Evolutionary conservation across 331 rosid genomes (phyloP), one percentile per base, ranked within the genome.

Genomic region (Malus hybrid): DNA sequence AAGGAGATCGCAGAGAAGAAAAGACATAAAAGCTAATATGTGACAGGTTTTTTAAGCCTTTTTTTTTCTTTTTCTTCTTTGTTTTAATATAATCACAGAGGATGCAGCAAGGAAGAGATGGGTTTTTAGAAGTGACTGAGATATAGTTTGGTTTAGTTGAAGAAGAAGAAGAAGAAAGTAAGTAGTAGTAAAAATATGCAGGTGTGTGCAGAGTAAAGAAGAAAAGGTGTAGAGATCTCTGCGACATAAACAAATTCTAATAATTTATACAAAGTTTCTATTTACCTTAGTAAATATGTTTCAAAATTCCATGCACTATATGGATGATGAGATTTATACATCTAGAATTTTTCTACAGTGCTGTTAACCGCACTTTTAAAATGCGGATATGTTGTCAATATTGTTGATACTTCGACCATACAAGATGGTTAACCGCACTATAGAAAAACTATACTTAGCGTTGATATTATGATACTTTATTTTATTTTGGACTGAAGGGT

Each of bases 1-100:
- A 76, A 75, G 79, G 77, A 77, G 82, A 69, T 69, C 58, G 62
- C 77, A 77, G 48, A 71, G 84, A 68, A 76, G 70, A 66, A 74
- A 53, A 12, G 77, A 80, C 57, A 79, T 26, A 73, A 42, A 75
- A 70, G 68, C 80, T 68, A 68, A 74, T 74, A 77, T 73, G 56
- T 66, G 22, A 72, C 84, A 77, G 63, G 70, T 10, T 39, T 66
- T 72, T 29, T 19, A 48, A n/a, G 60, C 19, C 46, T 39, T 39
- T 39, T 39, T 39, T 39, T 2, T 3, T 39, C 12, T n/a, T 57
- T 66, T 66, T 36, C 5, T 63, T 70, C 63, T 9, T 10, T 34
- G 6, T 36, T 48, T 48, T 19, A 76, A 48, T 80, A 71, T 77
- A 73, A 50, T 65, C 29, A 64, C 71, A 48, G 77, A 71, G 73